Conservation (phyloP, 2,329 filamentous ascomycete genomes). For the Aureobasidium melanogenum region DNA sequence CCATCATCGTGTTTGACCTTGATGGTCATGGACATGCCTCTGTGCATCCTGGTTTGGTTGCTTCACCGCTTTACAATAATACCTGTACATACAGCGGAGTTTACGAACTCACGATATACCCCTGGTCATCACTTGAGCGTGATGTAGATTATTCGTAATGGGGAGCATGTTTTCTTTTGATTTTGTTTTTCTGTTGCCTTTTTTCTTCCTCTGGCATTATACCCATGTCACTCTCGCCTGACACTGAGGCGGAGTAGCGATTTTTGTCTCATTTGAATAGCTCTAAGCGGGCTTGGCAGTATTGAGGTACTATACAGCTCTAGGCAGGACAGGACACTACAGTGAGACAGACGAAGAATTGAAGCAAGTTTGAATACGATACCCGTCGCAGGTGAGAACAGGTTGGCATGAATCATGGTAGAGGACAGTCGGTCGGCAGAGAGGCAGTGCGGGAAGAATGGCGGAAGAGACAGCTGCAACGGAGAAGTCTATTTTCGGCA, state of each 20-base stretch:
- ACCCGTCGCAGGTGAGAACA: background rate
- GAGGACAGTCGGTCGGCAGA: background rate
- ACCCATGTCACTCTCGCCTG: background rate
- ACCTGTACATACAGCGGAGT: slow-evolving; percentile 2
- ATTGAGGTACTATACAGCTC: background rate
- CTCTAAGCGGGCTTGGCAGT: background rate
- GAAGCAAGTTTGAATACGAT: background rate
- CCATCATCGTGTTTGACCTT: background rate
- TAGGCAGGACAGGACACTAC: background rate
- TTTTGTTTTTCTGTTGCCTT: background rate
- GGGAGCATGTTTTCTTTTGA: background rate
- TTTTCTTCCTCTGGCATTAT: background rate
- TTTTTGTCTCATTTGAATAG: background rate
- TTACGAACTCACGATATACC: background rate
- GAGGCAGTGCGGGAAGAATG: background rate
- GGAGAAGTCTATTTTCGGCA: background rate
- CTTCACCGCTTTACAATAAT: background rate
- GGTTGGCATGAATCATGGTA: background rate
- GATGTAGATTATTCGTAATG: background rate
- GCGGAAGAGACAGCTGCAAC: background rate
- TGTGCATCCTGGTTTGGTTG: slow-evolving; percentile 10
- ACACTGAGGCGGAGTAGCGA: background rate
- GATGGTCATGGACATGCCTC: background rate
- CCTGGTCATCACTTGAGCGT: background rate
- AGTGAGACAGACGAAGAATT: background rate